phyloP scores from a whole-genome alignment of 1,284 basidiomycete genomes.

The Ceratobasidium sp. region DNA sequence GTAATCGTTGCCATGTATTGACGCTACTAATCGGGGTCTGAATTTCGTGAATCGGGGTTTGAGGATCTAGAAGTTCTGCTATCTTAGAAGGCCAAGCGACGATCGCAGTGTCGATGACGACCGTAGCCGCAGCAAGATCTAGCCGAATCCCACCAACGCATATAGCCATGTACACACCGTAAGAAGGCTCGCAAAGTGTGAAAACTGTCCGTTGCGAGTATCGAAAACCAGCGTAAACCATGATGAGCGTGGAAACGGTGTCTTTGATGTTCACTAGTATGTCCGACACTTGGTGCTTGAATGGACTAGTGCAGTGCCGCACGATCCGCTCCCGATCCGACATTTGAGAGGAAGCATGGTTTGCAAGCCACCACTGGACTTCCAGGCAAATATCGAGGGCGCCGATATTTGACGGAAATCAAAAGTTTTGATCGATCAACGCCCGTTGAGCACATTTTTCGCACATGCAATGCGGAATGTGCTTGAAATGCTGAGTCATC shows the following conservation, averaged over 20 bases:
- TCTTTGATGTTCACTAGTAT: conserved; percentile 30
- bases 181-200: not conserved
- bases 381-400: not conserved
- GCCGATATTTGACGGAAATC: not conserved
- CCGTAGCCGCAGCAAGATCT: conserved; percentile 14
- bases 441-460: not conserved
- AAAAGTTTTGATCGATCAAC: not conserved
- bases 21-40: not conserved
- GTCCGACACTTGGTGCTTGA: conserved; percentile 14
- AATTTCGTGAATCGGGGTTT: not conserved
- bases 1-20: not conserved
- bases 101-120: conserved; percentile 22
- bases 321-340: conserved; percentile 18
- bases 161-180: conserved; percentile 3
- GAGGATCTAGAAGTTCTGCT: not conserved
- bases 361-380: conserved; percentile 2
- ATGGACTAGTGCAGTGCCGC: not conserved
- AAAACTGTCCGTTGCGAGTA: not conserved
- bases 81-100: conserved; percentile 1
- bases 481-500: not conserved
- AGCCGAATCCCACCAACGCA: conserved; percentile 17
- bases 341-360: conserved; percentile 11
- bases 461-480: not conserved
- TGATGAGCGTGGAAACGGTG: not conserved
- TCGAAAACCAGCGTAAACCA: conserved; percentile 18